Percentiles rank a stretch among this genome's conserved stretches.
Conservation (phyloP, 768 basidiomycete species). For the Boletus huronensis region DNA sequence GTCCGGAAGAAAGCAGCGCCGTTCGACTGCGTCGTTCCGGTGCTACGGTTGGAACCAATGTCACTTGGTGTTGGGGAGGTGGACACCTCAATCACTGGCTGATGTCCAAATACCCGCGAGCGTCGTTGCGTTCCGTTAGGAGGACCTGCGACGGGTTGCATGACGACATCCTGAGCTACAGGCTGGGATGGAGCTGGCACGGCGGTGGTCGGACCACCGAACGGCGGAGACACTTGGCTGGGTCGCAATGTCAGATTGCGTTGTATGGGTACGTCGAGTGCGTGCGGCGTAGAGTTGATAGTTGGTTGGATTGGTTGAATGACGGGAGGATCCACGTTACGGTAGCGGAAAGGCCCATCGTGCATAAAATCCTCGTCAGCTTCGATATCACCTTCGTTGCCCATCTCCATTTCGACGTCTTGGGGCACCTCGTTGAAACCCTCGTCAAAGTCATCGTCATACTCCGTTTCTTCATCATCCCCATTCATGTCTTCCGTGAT, state of each 20-base stretch:
- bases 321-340: constrained; percentile 6
- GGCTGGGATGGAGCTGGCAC: constrained; percentile 4
- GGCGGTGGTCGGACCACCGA: constrained; percentile 2
- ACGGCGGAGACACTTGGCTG: constrained; percentile 12
- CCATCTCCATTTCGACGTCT: constrained; percentile 34
- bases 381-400: constrained; percentile 41
- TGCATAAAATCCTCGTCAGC: constrained; percentile 43
- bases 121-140: constrained; percentile 39
- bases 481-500: constrained; percentile 68
- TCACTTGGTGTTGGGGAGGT: constrained; percentile 61
- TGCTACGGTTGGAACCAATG: constrained; percentile 53
- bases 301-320: constrained; percentile 13
- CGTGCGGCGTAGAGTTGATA: constrained; percentile 9
- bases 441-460: constrained; percentile 46
- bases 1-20: constrained; percentile 61
- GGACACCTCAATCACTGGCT: constrained; percentile 60
- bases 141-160: constrained; percentile 34
- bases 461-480: constrained; percentile 64
- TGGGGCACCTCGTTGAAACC: constrained; percentile 30
- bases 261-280: constrained; percentile 30
- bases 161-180: constrained; percentile 25
- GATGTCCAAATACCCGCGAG: constrained; percentile 43
- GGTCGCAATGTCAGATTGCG: constrained; percentile 27
- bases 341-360: constrained; percentile 31
- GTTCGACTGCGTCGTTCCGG: constrained; percentile 49